phyloP scores from a whole-genome alignment of 352 stramenopile genomes.

The Hyphochytrium catenoides region DNA sequence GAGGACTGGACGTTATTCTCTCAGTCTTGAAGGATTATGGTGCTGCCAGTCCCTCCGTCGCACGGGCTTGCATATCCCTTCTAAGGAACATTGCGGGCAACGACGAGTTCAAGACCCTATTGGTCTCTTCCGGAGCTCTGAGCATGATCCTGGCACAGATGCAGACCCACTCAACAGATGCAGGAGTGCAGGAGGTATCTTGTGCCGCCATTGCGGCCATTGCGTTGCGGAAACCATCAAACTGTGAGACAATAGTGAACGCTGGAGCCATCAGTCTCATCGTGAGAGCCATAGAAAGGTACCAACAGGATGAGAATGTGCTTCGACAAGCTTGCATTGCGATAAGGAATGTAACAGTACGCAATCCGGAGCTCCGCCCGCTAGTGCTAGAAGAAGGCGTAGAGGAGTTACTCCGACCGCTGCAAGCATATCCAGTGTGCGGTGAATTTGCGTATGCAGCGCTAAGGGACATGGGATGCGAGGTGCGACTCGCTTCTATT shows the following conservation, averaged over 20 bases:
- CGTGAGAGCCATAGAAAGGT: conserved; percentile 23
- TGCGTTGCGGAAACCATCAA: conserved; percentile 30
- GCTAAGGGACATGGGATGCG: conserved; percentile 32
- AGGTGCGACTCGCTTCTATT: conserved; percentile 35
- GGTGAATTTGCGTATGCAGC: conserved; percentile 48
- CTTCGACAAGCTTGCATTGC: conserved; percentile 43
- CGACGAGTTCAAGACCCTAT: conserved; percentile 32
- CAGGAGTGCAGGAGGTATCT: conserved; percentile 29
- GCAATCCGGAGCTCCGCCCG: conserved; percentile 22
- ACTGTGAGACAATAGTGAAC: conserved; percentile 20
- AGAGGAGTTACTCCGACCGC: conserved; percentile 27
- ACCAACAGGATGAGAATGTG: conserved; percentile 18
- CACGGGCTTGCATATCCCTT: conserved; percentile 32
- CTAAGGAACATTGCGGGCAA: conserved; percentile 38
- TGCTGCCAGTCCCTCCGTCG: no score
- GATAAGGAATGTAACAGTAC: conserved; percentile 46
- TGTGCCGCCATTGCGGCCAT: conserved; percentile 44
- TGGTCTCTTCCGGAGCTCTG: conserved; percentile 25
- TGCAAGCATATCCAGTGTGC: conserved; percentile 28
- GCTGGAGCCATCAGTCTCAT: conserved; percentile 20
- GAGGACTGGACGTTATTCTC: no score
- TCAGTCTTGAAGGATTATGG: no score
- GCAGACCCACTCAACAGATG: conserved; percentile 19
- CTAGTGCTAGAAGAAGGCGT: conserved; percentile 35
- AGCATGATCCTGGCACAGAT: conserved; percentile 27